These are phyloP conservation scores for Chondrus crispus DNA, from an alignment of 23 red algal genomes.

Conservation along the genomic window DNA sequence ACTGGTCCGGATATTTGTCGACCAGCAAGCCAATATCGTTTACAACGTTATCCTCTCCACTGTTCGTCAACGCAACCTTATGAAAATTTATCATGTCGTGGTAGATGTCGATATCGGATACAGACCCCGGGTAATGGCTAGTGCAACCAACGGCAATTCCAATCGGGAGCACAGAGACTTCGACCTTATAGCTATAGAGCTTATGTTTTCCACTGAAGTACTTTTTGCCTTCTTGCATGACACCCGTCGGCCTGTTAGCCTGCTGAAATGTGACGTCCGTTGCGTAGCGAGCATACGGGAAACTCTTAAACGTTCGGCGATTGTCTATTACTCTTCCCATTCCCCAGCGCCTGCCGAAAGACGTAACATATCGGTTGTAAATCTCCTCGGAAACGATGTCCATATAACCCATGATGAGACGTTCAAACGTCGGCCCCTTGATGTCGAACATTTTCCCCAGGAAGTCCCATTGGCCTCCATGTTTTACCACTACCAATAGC, in stretches of 20 bases:
- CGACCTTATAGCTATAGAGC: conserved; percentile 17
- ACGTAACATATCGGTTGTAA: too few species aligned
- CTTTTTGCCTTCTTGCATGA: conserved; percentile 8
- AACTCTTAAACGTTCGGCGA: neutral
- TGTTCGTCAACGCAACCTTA: neutral
- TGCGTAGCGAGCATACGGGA: neutral
- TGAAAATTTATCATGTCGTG: neutral
- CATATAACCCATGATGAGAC: neutral
- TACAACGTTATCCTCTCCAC: neutral
- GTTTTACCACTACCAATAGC: conserved; percentile 4
- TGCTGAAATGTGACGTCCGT: conserved; percentile 46
- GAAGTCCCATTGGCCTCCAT: conserved; percentile 12
- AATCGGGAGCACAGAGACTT: conserved; percentile 1
- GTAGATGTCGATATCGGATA: neutral
- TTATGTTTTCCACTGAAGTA: conserved; percentile 34
- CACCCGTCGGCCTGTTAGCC: neutral
- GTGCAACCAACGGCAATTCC: neutral
- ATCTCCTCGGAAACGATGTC: neutral
- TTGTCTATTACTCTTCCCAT: too few species aligned
- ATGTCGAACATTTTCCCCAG: conserved; percentile 14
- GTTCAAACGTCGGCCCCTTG: conserved; percentile 11
- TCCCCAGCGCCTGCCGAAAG: too few species aligned
- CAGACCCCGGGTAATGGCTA: neutral
- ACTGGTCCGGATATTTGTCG: neutral
- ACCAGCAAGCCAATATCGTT: neutral